A percentile compares a stretch with the other conserved stretches of the same genome.
phyloP scores from a whole-genome alignment of 768 basidiomycete genomes.

The Kwoniella shandongensis region DNA sequence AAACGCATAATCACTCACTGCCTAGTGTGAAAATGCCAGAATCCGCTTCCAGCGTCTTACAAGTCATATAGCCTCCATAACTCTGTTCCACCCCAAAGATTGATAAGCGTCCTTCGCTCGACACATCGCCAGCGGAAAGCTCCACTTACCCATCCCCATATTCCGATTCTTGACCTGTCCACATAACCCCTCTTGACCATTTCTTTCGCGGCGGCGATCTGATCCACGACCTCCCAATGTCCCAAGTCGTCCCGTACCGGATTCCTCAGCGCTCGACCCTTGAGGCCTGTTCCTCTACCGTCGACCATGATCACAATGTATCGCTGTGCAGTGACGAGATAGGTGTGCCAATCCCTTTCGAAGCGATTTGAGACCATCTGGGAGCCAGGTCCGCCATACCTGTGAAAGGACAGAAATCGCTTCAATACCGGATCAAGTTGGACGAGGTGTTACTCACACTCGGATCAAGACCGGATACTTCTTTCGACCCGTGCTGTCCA shows the following conservation, averaged over 20 bases:
- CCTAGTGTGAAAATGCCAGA: constrained; percentile 86
- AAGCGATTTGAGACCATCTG: constrained; percentile 73
- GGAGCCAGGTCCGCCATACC: constrained; percentile 86
- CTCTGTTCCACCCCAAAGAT: constrained; percentile 62
- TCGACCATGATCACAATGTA: constrained; percentile 88
- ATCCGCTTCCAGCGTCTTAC: constrained; percentile 86
- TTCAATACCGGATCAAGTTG: too few relatives aligned
- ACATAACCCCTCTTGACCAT: constrained; percentile 88
- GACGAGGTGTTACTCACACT: constrained; percentile 59
- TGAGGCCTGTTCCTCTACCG: constrained; percentile 89
- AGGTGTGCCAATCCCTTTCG: constrained; percentile 79
- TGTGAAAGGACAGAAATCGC: constrained; percentile 48
- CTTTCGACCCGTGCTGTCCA: constrained; percentile 92
- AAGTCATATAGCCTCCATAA: constrained; percentile 94
- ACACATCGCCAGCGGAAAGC: too few relatives aligned
- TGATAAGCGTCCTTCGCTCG: too few relatives aligned
- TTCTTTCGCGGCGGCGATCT: constrained; percentile 79
- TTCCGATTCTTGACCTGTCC: constrained; percentile 81
- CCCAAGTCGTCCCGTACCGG: constrained; percentile 86
- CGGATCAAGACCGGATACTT: constrained; percentile 93
- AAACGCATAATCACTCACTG: constrained; percentile 73
- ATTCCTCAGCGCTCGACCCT: constrained; percentile 79
- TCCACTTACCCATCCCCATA: constrained; percentile 91
- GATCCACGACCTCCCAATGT: constrained; percentile 82
- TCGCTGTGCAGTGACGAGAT: constrained; percentile 73